These are phyloP conservation scores for Dipteronia sinensis DNA, from an alignment of 345 rosid genomes.

Conservation along the genomic window DNA sequence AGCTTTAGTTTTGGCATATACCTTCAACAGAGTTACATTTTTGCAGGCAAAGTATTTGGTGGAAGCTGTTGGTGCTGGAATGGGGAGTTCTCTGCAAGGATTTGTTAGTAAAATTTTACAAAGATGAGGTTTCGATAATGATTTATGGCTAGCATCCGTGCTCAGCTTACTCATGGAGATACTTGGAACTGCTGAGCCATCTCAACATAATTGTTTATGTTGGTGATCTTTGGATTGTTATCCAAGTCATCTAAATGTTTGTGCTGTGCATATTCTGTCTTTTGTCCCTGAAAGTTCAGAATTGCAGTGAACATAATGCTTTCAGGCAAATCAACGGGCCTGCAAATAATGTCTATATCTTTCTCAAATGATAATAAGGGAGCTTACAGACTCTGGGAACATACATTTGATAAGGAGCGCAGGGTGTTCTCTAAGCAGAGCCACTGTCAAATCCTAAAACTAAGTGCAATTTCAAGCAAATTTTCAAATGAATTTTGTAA, in stretches of 20 bases:
- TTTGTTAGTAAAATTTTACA: conserved; percentile 56
- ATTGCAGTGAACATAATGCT: background rate
- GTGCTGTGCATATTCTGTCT: background rate
- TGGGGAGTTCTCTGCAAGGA: conserved; percentile 86
- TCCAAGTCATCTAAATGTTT: background rate
- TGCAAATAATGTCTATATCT: background rate
- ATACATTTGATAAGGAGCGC: too few relatives aligned
- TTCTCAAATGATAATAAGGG: background rate
- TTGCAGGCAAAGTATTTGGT: conserved; percentile 89
- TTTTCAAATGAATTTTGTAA: too few relatives aligned
- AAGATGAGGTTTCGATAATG: conserved; percentile 22
- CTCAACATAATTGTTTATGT: background rate
- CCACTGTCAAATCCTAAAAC: too few relatives aligned
- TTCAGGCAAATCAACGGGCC: background rate
- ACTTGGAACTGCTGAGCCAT: background rate
- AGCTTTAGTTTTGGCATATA: background rate
- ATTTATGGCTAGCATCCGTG: background rate
- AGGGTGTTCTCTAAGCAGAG: too few relatives aligned
- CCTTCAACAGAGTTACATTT: conserved; percentile 13
- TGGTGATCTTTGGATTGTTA: background rate
- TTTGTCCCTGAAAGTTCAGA: background rate
- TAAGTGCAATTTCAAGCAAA: too few relatives aligned
- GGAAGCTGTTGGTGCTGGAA: conserved; percentile 82
- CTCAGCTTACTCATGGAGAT: background rate
- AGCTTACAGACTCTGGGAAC: background rate